Conservation (phyloP, 225 moss, liverwort and hornwort genomes). For the Lunularia cruciata region DNA sequence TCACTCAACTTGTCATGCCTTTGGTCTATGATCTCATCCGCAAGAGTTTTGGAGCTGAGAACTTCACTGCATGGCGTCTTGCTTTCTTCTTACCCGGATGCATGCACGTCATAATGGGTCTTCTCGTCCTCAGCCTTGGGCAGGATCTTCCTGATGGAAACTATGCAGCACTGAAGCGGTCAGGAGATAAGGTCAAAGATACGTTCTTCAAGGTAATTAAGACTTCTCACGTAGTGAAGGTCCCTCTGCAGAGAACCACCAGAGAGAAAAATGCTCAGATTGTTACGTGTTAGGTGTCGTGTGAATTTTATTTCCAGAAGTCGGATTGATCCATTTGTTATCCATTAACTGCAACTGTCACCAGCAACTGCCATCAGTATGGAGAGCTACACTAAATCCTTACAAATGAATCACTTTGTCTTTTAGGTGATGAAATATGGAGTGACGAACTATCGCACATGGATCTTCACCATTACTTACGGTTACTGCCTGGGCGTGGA, state of each 20-base stretch:
- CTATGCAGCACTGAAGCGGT: conserved; percentile 40
- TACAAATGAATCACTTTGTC: background rate
- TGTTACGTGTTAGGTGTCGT: no score
- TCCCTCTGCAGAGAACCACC: no score
- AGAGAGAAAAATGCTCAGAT: no score
- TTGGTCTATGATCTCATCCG: conserved; percentile 56
- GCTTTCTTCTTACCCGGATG: conserved; percentile 68
- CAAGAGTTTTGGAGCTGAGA: conserved; percentile 36
- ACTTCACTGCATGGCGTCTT: conserved; percentile 68
- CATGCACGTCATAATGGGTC: conserved; percentile 69
- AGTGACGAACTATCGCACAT: conserved; percentile 59
- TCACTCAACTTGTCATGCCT: conserved; percentile 76
- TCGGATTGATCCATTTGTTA: background rate
- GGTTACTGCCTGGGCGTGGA: conserved; percentile 82
- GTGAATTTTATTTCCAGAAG: no score
- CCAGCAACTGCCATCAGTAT: no score
- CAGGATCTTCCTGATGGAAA: conserved; percentile 86
- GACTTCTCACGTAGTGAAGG: background rate
- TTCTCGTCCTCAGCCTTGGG: conserved; percentile 53
- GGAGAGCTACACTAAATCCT: background rate
- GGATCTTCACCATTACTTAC: conserved; percentile 61
- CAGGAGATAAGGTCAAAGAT: conserved; percentile 55
- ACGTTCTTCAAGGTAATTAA: conserved; percentile 55
- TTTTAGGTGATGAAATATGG: conserved; percentile 55
- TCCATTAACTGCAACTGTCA: background rate